Percentiles rank a stretch among this genome's conserved stretches.
phyloP scores from a whole-genome alignment of 306 rosid genomes.

The Rosa multiflora region DNA sequence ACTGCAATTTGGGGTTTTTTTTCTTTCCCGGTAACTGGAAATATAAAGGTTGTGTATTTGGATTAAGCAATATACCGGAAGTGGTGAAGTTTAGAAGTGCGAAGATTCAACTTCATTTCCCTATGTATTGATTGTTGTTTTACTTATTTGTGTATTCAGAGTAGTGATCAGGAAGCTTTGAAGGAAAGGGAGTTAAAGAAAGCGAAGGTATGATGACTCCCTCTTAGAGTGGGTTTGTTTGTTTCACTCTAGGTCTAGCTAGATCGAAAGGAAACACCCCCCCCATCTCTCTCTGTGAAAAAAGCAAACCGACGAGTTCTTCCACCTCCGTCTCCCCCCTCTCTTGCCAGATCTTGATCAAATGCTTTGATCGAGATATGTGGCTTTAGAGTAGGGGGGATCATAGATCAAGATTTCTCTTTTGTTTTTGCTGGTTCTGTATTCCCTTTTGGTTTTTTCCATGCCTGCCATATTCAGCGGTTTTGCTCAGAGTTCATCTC shows the following conservation, averaged over 20 bases:
- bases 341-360: too few relatives aligned
- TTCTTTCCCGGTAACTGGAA: constrained; percentile 2
- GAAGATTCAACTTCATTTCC: not conserved
- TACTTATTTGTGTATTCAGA: constrained; percentile 32
- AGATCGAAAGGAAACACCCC: too few relatives aligned
- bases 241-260: not conserved
- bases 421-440: too few relatives aligned
- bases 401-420: too few relatives aligned
- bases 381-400: too few relatives aligned
- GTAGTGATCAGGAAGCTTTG: constrained; percentile 70
- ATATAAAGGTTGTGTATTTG: not conserved
- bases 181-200: constrained; percentile 40
- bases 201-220: constrained; percentile 37
- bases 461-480: too few relatives aligned
- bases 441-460: too few relatives aligned
- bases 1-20: not conserved
- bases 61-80: not conserved
- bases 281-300: too few relatives aligned
- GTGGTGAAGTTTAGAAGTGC: not conserved
- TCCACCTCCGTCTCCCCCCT: too few relatives aligned
- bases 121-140: not conserved
- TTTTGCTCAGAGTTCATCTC: too few relatives aligned
- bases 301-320: too few relatives aligned
- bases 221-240: not conserved
- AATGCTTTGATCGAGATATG: too few relatives aligned